phyloP scores from a whole-genome alignment of 169 alveolate species.

The Besnoitia besnoiti region DNA sequence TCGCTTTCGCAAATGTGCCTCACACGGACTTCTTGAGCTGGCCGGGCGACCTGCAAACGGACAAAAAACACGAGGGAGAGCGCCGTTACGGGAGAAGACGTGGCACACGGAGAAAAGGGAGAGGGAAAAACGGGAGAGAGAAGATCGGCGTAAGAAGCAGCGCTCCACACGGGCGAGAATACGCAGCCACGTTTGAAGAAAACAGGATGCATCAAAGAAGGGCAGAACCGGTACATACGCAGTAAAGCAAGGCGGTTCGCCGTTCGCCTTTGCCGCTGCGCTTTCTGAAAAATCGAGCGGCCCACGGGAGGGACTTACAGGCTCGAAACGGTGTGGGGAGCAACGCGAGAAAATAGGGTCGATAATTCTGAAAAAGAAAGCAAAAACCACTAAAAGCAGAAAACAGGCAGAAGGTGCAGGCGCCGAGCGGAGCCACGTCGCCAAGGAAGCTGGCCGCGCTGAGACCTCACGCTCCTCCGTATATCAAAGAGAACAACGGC shows the following conservation, averaged over 20 bases:
- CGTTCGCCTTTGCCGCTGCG: background rate
- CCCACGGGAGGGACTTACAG: constrained; percentile 22
- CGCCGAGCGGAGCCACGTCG: no score
- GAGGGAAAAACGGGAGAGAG: background rate
- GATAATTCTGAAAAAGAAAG: constrained; percentile 59
- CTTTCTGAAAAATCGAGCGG: background rate
- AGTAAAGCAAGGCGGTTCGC: background rate
- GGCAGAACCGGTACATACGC: background rate
- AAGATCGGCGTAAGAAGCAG: background rate
- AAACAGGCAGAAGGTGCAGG: background rate
- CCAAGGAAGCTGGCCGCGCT: no score
- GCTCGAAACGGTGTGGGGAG: constrained; percentile 66
- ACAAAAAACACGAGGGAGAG: no score
- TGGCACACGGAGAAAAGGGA: background rate
- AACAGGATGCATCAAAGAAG: background rate
- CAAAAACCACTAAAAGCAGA: background rate
- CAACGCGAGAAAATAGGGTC: constrained; percentile 71
- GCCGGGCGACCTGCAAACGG: constrained; percentile 45
- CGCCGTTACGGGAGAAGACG: background rate
- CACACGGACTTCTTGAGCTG: constrained; percentile 42
- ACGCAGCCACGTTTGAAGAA: background rate
- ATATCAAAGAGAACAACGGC: no score
- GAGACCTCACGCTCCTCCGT: no score
- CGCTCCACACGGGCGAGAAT: background rate
- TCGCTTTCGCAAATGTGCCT: constrained; percentile 47